Evolutionary conservation across 495 filamentous ascomycete genomes (phyloP).

Genomic region (Pyronema domesticum): DNA sequence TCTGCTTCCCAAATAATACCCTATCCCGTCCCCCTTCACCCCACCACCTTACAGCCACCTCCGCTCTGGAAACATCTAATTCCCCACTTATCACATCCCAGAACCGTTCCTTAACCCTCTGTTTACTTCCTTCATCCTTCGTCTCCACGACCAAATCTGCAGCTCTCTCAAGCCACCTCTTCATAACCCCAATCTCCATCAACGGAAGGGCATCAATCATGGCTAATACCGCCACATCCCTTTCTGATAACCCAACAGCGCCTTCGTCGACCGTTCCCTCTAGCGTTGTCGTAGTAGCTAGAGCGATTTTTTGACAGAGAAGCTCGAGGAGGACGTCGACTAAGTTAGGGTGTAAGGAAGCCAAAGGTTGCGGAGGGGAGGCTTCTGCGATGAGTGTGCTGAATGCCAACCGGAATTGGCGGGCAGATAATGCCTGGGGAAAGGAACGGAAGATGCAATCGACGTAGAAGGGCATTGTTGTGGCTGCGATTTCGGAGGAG

Average conservation of each 20-base stretch:
- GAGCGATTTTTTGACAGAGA: constrained; percentile 46
- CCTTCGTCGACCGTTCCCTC: constrained; percentile 21
- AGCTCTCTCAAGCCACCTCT: constrained; percentile 58
- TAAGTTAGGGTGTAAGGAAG: constrained; percentile 52
- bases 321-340: constrained; percentile 68
- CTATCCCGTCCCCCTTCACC: constrained; percentile 48
- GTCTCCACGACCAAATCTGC: constrained; percentile 51
- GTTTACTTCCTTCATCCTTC: constrained; percentile 40
- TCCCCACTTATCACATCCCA: constrained; percentile 78
- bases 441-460: constrained; percentile 71
- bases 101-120: constrained; percentile 52
- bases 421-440: constrained; percentile 60
- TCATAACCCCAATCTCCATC: constrained; percentile 47
- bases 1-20: constrained; percentile 37
- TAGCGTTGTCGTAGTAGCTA: constrained; percentile 34
- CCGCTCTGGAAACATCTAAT: constrained; percentile 77
- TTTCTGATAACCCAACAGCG: constrained; percentile 44
- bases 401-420: constrained; percentile 88
- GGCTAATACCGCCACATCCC: constrained; percentile 60
- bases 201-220: constrained; percentile 68
- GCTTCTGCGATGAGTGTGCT: constrained; percentile 72
- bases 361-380: constrained; percentile 60
- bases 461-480: constrained; percentile 70
- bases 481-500: constrained; percentile 50
- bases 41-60: constrained; percentile 81